phyloP scores from a whole-genome alignment of 495 filamentous ascomycete species.

The Aspergillus ellipticus region DNA sequence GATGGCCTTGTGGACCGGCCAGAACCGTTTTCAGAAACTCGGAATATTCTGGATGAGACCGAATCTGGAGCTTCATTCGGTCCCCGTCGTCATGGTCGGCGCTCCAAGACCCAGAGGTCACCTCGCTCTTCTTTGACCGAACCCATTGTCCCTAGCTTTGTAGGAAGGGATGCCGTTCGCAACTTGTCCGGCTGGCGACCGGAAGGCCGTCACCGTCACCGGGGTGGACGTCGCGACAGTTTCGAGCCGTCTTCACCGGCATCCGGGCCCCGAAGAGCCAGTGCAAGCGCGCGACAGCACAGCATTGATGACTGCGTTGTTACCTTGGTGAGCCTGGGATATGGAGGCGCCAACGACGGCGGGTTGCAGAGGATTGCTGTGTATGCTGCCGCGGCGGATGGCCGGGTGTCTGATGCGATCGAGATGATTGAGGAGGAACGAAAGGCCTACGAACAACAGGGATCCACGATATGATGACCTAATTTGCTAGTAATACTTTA shows the following conservation, averaged over 20 bases:
- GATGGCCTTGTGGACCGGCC: not conserved
- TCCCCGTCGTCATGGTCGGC: slow-evolving; percentile 15
- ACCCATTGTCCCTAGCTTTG: slow-evolving; percentile 5
- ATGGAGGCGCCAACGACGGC: slow-evolving; percentile 40
- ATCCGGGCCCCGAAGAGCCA: not conserved
- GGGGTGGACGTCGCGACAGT: not conserved
- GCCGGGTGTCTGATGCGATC: slow-evolving; percentile 46
- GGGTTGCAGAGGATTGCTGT: slow-evolving; percentile 44
- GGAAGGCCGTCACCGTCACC: not conserved
- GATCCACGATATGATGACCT: slow-evolving; percentile 5
- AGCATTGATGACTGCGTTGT: slow-evolving; percentile 45
- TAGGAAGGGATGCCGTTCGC: not conserved
- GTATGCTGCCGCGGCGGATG: slow-evolving; percentile 50
- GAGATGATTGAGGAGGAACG: slow-evolving; percentile 58
- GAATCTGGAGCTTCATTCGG: not conserved
- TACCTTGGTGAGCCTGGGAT: slow-evolving; percentile 46
- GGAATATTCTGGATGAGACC: not conserved
- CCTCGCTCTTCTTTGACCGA: slow-evolving; percentile 14
- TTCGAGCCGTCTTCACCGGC: not conserved
- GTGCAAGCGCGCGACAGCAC: slow-evolving; percentile 9
- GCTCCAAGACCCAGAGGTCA: slow-evolving; percentile 23
- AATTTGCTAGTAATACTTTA: slow-evolving; percentile 5
- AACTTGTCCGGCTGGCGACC: not conserved
- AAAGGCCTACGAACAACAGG: slow-evolving; percentile 40
- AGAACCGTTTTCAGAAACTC: not conserved